Evolutionary conservation across 2,329 filamentous ascomycete genomes (phyloP).

Genomic region (Penicillium sumatraense): DNA sequence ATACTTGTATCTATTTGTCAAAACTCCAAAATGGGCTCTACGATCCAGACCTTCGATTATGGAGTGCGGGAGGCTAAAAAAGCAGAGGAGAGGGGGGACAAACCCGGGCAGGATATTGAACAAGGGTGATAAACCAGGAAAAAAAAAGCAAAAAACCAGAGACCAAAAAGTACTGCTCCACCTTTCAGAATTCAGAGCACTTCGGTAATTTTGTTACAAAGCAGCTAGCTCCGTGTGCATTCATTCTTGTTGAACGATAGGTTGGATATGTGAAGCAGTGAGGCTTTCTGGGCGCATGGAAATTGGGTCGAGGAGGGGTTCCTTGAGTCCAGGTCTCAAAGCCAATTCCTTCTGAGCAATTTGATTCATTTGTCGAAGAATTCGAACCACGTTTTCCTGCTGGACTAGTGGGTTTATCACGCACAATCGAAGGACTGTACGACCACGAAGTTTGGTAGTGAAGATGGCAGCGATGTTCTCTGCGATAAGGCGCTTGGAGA

Average conservation of each 20-base stretch:
- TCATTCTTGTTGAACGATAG: neutral
- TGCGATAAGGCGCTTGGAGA: neutral
- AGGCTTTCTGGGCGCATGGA: neutral
- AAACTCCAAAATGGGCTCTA: neutral
- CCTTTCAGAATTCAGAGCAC: neutral
- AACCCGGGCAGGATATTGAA: too few species aligned
- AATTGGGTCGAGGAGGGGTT: neutral
- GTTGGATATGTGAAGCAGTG: neutral
- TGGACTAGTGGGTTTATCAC: slow-evolving; percentile 2
- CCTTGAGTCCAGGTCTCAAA: neutral
- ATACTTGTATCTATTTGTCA: neutral
- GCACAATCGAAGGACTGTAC: slow-evolving; percentile 1
- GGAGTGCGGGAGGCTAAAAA: neutral
- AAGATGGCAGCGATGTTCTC: slow-evolving; percentile 7
- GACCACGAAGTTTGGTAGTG: slow-evolving; percentile 4
- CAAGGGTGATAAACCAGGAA: neutral
- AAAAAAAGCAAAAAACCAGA: neutral
- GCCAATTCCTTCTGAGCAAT: neutral
- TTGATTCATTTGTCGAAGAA: neutral
- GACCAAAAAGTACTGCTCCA: neutral
- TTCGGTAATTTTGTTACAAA: neutral
- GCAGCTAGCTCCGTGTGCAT: neutral
- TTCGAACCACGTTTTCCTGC: neutral
- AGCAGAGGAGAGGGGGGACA: too few species aligned
- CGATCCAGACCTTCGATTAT: neutral